These are phyloP conservation scores for Straminergon stramineum DNA, from an alignment of 225 moss, liverwort and hornwort species.

Conservation along the genomic window DNA sequence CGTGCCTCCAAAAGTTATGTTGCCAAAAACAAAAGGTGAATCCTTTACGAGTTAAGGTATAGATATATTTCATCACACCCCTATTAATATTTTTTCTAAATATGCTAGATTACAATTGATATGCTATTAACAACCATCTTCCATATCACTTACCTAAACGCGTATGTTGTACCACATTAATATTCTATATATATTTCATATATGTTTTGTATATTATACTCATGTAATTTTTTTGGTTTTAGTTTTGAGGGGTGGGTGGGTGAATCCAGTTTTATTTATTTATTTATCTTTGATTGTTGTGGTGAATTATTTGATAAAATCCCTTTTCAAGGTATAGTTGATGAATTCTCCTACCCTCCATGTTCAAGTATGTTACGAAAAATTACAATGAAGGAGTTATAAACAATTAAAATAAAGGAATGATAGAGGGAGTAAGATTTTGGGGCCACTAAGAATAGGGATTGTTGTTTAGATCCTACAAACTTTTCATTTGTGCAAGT, in stretches of 20 bases:
- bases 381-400: background rate
- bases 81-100: background rate
- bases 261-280: no score
- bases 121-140: no score
- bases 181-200: background rate
- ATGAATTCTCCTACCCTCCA: background rate
- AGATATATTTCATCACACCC: background rate
- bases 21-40: no score
- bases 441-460: no score
- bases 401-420: background rate
- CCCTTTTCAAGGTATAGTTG: no score
- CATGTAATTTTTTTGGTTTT: no score
- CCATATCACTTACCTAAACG: accelerated
- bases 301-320: no score
- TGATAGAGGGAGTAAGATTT: no score
- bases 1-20: no score
- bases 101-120: background rate
- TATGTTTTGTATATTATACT: no score
- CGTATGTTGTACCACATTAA: background rate
- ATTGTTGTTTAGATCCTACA: background rate
- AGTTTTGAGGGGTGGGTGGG: accelerated
- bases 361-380: background rate
- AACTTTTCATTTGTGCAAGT: background rate
- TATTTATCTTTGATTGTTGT: no score
- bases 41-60: no score